These are phyloP conservation scores for Chytridium lagenaria DNA, from an alignment of 371 early-diverging fungal species.

Conservation along the genomic window DNA sequence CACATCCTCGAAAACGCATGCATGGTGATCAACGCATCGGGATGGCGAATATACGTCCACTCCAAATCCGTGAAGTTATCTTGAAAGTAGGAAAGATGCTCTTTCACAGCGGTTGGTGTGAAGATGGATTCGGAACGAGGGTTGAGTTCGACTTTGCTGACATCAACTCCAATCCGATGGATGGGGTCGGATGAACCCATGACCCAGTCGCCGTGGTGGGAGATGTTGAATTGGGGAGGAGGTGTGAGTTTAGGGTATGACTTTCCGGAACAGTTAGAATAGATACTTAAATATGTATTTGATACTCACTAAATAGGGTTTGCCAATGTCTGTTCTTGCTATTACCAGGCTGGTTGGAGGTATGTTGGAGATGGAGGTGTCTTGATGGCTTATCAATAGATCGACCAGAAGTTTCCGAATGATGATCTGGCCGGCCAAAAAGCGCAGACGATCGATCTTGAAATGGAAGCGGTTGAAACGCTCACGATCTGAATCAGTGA, in stretches of 20 bases:
- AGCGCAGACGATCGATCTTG: slow-evolving; percentile 27
- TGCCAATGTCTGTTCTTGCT: slow-evolving; percentile 29
- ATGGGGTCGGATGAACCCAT: slow-evolving; percentile 47
- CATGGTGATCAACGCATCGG: slow-evolving; percentile 20
- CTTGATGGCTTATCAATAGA: not conserved
- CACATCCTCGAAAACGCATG: slow-evolving; percentile 60
- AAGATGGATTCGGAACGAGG: not conserved
- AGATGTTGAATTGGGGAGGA: slow-evolving; percentile 58
- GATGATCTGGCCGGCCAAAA: slow-evolving; percentile 31
- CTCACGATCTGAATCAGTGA: slow-evolving; percentile 13
- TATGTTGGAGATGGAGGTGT: not conserved
- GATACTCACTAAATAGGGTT: slow-evolving; percentile 35
- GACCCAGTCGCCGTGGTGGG: slow-evolving; percentile 73
- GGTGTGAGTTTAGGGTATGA: not conserved
- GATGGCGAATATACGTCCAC: slow-evolving; percentile 31
- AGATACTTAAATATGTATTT: not conserved
- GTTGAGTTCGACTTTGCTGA: slow-evolving; percentile 49
- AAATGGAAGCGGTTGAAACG: slow-evolving; percentile 27
- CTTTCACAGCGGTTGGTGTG: slow-evolving; percentile 17
- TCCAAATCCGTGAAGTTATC: slow-evolving; percentile 34
- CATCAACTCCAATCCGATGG: slow-evolving; percentile 61
- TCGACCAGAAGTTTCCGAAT: slow-evolving; percentile 21
- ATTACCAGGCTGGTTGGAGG: slow-evolving; percentile 17
- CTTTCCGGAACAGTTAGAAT: not conserved
- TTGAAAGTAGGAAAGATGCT: slow-evolving; percentile 30